Base-by-base conservation (phyloP, 1,284 basidiomycete genomes). In the Rhodotorula sp. region DNA sequence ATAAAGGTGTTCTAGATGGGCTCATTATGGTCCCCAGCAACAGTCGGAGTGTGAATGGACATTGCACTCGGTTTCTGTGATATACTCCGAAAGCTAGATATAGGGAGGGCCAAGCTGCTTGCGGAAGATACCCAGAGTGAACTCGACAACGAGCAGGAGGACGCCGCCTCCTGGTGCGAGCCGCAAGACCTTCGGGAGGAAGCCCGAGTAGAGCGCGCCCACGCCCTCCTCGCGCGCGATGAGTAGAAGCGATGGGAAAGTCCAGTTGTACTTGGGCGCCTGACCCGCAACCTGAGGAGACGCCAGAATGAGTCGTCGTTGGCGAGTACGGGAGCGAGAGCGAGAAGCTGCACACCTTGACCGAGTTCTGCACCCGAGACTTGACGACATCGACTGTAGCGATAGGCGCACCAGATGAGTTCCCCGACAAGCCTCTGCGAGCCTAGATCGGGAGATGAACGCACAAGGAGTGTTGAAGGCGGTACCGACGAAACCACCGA, bases 101-200 rank as follows among this genome's bases (percentile, higher is more conserved):
- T 78, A 78, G 20, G 77, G 77, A 30, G 70, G 68, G 9, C 79
- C 79, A 2, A 79, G 61, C 59, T 89, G 85, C 78, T 87, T 83
- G 71, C 90, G 86, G 81, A 93, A 91, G 62, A 89, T 76, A 27
- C 84, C 86, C 44, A 91, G 80, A 4, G 90, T 91, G 71, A 90
- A 88, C 80, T 92, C 90, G 20, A 92, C 91, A n/a, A 93, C 91
- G 60, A 99, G 85, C 55, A 99, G 83, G 51, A 99, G 82, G 24
- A 99, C 89, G 81, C 95, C 95, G 70, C 95, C 95, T 59, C 95
- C 95, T 0, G 95, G 95, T 29, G 94, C 92, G 39, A 95, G 84
- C 70, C 92, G 85, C 53, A 94, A 85, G 19, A 92, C 87, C 80
- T 93, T 92, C 20, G 90, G 90, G 34, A 90, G 83, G 80, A 94